These are phyloP conservation scores for Pseudisothecium myosuroides DNA, from an alignment of 225 moss, liverwort and hornwort species.

Conservation along the genomic window DNA sequence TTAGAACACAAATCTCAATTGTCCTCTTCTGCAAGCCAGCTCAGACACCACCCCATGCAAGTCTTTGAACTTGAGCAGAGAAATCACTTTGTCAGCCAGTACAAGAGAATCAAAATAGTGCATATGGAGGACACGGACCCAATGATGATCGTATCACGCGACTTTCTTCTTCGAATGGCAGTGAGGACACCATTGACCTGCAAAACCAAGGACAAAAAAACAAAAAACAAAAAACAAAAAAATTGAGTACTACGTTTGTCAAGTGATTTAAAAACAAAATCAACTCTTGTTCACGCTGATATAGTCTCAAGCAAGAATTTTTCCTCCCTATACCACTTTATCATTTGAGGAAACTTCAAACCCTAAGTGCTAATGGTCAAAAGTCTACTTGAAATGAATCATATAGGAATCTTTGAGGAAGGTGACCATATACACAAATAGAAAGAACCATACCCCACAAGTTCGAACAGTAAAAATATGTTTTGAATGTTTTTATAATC, in stretches of 20 bases:
- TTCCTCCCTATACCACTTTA: not conserved
- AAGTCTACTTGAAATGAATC: not conserved
- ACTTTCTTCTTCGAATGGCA: slow-evolving; percentile 65
- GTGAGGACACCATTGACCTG: slow-evolving; percentile 62
- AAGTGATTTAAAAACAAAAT: not conserved
- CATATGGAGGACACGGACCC: slow-evolving; percentile 56
- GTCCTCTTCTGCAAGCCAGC: not conserved
- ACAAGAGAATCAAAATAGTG: slow-evolving; percentile 64
- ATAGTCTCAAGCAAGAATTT: not conserved
- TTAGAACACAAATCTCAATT: not conserved
- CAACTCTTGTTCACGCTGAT: not conserved
- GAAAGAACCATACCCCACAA: not conserved
- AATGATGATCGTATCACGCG: slow-evolving; percentile 56
- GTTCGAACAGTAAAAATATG: not conserved
- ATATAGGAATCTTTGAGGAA: not conserved
- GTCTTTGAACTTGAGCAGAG: not conserved
- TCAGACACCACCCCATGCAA: not conserved
- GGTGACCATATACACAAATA: not conserved
- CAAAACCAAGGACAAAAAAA: not conserved
- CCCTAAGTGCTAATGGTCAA: too few relatives aligned
- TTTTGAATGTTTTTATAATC: not conserved
- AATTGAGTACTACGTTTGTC: not conserved
- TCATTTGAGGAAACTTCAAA: not conserved
- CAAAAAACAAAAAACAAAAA: not conserved
- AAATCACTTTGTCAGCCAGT: slow-evolving; percentile 64